Base-by-base conservation (phyloP, 306 rosid genomes). In the Boehmeria nivea region DNA sequence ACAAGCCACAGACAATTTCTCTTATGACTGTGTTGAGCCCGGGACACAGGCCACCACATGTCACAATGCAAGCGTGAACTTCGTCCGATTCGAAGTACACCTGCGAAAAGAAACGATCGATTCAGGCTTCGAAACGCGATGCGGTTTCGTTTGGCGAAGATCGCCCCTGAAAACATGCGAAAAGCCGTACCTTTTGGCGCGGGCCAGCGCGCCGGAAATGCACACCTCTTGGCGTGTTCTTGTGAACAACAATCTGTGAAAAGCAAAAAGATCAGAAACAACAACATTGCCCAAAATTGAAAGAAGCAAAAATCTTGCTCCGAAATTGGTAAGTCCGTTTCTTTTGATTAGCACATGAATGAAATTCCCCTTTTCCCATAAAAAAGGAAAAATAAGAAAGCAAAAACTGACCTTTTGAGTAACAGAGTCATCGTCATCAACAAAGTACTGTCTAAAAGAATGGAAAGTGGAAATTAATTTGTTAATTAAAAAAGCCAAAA, bases 171-270 rank as follows among this genome's bases (percentile, higher is more conserved):
- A 11, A 43, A 21, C 25, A 28, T 40, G 19, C 54, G 48, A 12
- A 43, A 22, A 40, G 34, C n/a, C 61, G 50, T 80, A 79, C 99
- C 74, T 50, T 78, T 59, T 91, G 99, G n/a, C 99, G 93, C 0
- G 99, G 99, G 36, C 99, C 99, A 8, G 99, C 99, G 0, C 96
- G 95, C 39, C 99, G 78, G 57, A 91, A 91, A 77, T 91, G 99
- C 52, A 72, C 62, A 16, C 99, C 96, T 62, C 96, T 73, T 40
- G 89, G 94, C 63, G 94, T 66, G 64, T 76, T 74, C 69, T 81
- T 85, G 87, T 91, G 95, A 63, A 79, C 95, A 58, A 85, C 78
- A 36, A 91, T 31, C 99, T 91, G 52, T 39, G 43, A 45, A 21
- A n/a, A 43, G 40, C 3, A 15, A 19, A 48, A 23, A 40, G 27